Conservation (phyloP, 2,329 filamentous ascomycete species). For the Alternaria panax region DNA sequence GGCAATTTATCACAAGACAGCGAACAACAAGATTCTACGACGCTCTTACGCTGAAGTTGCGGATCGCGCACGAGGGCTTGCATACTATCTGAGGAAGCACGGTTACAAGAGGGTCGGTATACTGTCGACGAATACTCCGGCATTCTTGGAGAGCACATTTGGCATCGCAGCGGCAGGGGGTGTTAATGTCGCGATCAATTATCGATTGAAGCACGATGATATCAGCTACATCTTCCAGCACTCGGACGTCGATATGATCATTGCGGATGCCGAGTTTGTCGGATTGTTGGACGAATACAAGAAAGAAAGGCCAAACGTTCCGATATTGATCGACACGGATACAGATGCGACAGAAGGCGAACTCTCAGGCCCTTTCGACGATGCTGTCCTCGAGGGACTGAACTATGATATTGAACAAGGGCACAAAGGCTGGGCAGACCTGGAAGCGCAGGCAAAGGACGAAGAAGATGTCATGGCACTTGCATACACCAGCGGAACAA, state of each 20-base stretch:
- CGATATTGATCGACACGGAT: constrained; percentile 82
- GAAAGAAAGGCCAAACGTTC: constrained; percentile 67
- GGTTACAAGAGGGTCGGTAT: constrained; percentile 81
- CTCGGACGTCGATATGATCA: constrained; percentile 83
- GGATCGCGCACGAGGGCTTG: constrained; percentile 84
- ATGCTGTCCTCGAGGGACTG: constrained; percentile 81
- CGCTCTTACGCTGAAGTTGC: constrained; percentile 83
- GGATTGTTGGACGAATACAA: constrained; percentile 72
- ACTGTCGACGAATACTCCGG: constrained; percentile 89
- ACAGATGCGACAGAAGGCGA: constrained; percentile 79
- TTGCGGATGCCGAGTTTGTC: constrained; percentile 84
- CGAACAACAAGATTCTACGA: constrained; percentile 75
- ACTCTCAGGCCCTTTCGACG: constrained; percentile 80
- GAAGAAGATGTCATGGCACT: constrained; percentile 87
- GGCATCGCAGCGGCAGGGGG: constrained; percentile 83
- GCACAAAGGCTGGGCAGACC: constrained; percentile 75
- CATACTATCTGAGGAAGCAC: constrained; percentile 83
- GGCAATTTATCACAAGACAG: constrained; percentile 85
- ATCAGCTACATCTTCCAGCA: constrained; percentile 90
- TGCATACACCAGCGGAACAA: constrained; percentile 94
- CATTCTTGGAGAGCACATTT: constrained; percentile 89
- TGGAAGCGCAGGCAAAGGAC: constrained; percentile 72
- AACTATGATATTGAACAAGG: constrained; percentile 73
- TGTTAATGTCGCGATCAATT: constrained; percentile 77
- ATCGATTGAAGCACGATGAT: constrained; percentile 81